A percentile compares a stretch with the other conserved stretches of the same genome.
phyloP scores from a whole-genome alignment of 2,329 filamentous ascomycete genomes.

The Dothidotthia symphoricarpi region DNA sequence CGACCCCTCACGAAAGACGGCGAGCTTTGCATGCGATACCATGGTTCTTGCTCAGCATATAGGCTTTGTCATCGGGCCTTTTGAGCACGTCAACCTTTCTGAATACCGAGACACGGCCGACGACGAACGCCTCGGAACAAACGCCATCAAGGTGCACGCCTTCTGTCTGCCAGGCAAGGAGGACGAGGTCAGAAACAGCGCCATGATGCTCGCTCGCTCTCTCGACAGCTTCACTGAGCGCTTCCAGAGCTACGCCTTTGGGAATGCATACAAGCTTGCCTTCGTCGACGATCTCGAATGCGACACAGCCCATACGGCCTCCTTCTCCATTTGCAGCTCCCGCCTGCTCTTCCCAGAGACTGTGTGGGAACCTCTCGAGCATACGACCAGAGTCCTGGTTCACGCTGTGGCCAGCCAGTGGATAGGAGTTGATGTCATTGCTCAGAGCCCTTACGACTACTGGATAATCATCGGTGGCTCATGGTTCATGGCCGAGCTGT shows the following conservation, averaged over 20 bases:
- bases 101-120: constrained; percentile 88
- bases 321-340: constrained; percentile 82
- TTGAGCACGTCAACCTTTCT: constrained; percentile 86
- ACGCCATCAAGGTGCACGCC: constrained; percentile 82
- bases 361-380: constrained; percentile 80
- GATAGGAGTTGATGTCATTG: constrained; percentile 89
- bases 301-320: constrained; percentile 75
- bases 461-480: constrained; percentile 90
- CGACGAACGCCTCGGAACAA: constrained; percentile 84
- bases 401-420: constrained; percentile 88
- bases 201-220: constrained; percentile 75
- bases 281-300: constrained; percentile 86
- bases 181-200: constrained; percentile 82
- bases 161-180: constrained; percentile 84
- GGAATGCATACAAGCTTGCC: constrained; percentile 81
- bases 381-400: constrained; percentile 75
- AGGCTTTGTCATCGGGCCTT: constrained; percentile 90
- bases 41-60: constrained; percentile 80
- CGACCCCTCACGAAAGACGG: constrained; percentile 80
- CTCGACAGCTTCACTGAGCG: constrained; percentile 89
- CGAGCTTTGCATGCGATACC: constrained; percentile 71
- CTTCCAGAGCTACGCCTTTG: constrained; percentile 86
- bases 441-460: constrained; percentile 73
- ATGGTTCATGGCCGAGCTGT: constrained; percentile 92
- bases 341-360: constrained; percentile 80